These are phyloP conservation scores for Sporothrix inflata DNA, from an alignment of 2,329 filamentous ascomycete genomes.

Conservation along the genomic window DNA sequence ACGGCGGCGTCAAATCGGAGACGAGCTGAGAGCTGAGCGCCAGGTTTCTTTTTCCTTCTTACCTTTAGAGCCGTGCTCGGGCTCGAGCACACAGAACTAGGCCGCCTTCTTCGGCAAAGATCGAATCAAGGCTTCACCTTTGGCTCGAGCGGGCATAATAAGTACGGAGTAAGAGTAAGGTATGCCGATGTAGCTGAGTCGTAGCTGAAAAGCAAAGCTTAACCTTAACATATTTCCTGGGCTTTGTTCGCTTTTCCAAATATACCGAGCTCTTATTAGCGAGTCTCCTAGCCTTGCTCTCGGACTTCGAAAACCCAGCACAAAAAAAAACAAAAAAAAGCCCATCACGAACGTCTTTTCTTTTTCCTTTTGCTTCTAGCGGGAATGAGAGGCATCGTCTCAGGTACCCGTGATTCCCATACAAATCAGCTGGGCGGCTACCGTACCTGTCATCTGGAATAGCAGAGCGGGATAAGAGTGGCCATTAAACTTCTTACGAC, in stretches of 20 bases:
- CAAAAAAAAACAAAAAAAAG: not conserved
- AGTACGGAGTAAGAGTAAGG: not conserved
- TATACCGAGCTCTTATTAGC: not conserved
- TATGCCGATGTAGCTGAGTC: too few species aligned
- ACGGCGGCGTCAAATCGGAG: not conserved
- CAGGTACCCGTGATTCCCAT: conserved; percentile 6
- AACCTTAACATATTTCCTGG: not conserved
- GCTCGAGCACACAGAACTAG: not conserved
- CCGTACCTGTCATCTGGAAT: not conserved
- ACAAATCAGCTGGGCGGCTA: not conserved
- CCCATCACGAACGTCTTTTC: not conserved
- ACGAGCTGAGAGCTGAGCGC: not conserved
- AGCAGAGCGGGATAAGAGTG: not conserved
- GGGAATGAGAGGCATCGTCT: conserved; percentile 8
- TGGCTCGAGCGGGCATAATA: not conserved
- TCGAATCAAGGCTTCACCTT: not conserved
- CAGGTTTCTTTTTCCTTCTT: not conserved
- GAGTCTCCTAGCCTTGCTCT: not conserved
- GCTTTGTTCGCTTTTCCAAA: not conserved
- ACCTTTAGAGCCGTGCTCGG: not conserved
- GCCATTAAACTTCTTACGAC: not conserved
- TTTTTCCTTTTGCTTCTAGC: not conserved
- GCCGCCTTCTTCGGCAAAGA: not conserved
- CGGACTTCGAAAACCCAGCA: too few species aligned
- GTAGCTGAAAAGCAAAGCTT: not conserved